Conservation (phyloP, 805 yeast genomes). For the Wickerhamomyces chambardii region DNA sequence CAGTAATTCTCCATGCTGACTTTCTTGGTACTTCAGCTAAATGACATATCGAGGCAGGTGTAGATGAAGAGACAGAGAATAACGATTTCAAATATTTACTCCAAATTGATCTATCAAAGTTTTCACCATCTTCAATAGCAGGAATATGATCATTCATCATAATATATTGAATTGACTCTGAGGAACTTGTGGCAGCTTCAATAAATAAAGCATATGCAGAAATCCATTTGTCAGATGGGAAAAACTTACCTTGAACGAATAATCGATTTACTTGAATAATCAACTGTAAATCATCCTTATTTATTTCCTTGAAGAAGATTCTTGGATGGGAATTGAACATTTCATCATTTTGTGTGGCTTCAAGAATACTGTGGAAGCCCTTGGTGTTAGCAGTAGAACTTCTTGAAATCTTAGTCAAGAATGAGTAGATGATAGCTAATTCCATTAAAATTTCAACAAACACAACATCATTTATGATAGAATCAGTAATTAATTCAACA, state of each 20-base stretch:
- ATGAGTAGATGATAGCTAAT: constrained; percentile 50
- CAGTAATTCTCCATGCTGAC: constrained; percentile 57
- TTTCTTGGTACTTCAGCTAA: constrained; percentile 65
- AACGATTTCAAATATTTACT: constrained; percentile 51
- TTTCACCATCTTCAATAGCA: constrained; percentile 32
- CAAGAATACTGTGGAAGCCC: constrained; percentile 33
- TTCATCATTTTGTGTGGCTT: constrained; percentile 24
- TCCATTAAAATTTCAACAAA: constrained; percentile 70
- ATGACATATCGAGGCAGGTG: constrained; percentile 61
- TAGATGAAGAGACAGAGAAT: constrained; percentile 52
- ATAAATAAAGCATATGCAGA: constrained; percentile 51
- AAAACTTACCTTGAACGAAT: constrained; percentile 45
- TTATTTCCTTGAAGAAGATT: constrained; percentile 30
- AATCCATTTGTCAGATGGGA: constrained; percentile 67
- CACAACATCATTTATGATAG: constrained; percentile 59
- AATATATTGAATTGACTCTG: constrained; percentile 43
- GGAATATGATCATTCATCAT: constrained; percentile 47
- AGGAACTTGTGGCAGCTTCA: constrained; percentile 43
- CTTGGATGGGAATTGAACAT: constrained; percentile 31
- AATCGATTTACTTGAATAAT: constrained; percentile 41
- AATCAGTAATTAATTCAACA: constrained; percentile 56
- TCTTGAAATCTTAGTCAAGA: constrained; percentile 41
- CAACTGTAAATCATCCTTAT: constrained; percentile 29
- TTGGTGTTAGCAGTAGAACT: constrained; percentile 27
- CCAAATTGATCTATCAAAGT: constrained; percentile 59